Evolutionary conservation across 768 basidiomycete species (phyloP), one percentile per base, ranked within the genome.

Genomic region (Candolleomyces aberdarensis): DNA sequence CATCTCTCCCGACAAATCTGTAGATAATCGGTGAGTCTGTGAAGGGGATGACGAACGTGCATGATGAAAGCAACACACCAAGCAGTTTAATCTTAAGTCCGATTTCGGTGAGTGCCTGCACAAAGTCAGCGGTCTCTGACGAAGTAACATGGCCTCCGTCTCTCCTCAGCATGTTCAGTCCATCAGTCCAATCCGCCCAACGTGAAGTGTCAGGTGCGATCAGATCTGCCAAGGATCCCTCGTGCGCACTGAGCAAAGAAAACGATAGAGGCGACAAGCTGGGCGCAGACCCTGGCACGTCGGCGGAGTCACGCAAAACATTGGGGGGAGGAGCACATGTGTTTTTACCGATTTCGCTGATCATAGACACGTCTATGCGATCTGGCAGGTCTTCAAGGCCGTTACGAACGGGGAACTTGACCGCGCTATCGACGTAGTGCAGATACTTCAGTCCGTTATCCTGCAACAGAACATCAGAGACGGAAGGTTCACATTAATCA

Each of bases 111-210:
- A 96, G 76, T 9, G 89, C 87, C 67, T 91, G 84, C 11, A 96
- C 89, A 68, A 94, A 93, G 22, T 87, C 88, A 43, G 89, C 89
- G 0, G 94, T 95, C 73, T 94, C 91, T 64, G 87, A 83, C 4
- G 93, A 93, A 13, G 88, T 78, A 60, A 94, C 91, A 69, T 92
- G 92, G 8, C 91, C 89, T 17, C 91, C 86, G 64, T 91, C 91
- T 56, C 86, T 78, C 44, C 92, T 79, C 46, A 96, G 80, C 86
- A 96, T 91, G 67, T 92, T 92, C 72, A 96, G 70, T 4, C 94
- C 94, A 71, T 96, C 94, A 2, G 92, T 92, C 94, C 94, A 96
- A 74, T 96, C 94, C 15, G 92, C 89, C 89, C 91, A 95, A 17
- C 88, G 79, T 17, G 87, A 85, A 56, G 84, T 82, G 71, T 94